A percentile compares a stretch with the other conserved stretches of the same genome.
Evolutionary conservation across 768 basidiomycete species (phyloP).

Genomic region (Lactifluus subvellereus): DNA sequence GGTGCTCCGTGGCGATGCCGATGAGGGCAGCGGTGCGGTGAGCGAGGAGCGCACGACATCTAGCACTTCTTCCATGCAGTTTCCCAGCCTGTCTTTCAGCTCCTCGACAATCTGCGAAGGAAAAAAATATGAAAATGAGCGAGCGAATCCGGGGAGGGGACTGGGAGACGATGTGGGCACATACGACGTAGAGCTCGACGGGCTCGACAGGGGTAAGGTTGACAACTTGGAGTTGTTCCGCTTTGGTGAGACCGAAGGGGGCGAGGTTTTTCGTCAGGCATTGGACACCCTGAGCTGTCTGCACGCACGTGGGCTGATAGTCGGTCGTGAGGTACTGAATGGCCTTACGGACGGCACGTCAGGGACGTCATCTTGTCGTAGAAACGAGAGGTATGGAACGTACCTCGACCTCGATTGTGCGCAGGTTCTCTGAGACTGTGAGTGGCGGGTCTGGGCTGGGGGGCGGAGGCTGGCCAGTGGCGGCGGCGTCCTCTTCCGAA

Average conservation of each 20-base stretch:
- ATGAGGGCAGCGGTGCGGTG: constrained; percentile 12
- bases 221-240: constrained; percentile 89
- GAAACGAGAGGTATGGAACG: constrained; percentile 19
- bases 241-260: constrained; percentile 72
- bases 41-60: constrained; percentile 46
- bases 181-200: constrained; percentile 85
- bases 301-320: constrained; percentile 60
- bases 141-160: background rate
- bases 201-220: constrained; percentile 73
- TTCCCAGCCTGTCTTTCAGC: constrained; percentile 73
- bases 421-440: constrained; percentile 59
- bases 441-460: too few relatives aligned
- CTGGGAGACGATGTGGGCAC: constrained; percentile 30
- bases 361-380: background rate
- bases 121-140: background rate
- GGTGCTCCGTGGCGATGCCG: background rate
- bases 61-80: constrained; percentile 63
- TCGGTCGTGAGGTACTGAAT: constrained; percentile 78
- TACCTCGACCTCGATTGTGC: constrained; percentile 84
- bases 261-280: constrained; percentile 62
- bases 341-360: constrained; percentile 44
- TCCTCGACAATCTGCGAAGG: constrained; percentile 81
- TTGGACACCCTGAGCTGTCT: constrained; percentile 59
- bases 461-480: constrained; percentile 40
- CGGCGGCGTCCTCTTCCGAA: too few relatives aligned